Base-by-base conservation (phyloP, 768 basidiomycete species). In the Leccinum uliginosum region DNA sequence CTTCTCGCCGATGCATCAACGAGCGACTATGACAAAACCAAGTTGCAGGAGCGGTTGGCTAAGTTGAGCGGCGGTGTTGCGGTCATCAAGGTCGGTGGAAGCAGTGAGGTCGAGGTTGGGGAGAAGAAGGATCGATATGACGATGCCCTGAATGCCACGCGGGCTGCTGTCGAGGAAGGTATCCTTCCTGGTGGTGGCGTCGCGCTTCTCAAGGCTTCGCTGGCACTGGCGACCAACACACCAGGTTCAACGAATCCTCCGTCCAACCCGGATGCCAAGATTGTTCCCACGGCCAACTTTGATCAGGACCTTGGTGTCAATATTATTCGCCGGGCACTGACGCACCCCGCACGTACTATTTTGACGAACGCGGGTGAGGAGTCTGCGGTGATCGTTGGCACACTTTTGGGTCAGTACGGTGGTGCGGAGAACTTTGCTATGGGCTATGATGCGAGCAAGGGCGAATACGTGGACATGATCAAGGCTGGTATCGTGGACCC, bases 91-190 rank as follows among this genome's bases (percentile, higher is more conserved):
- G 96, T 98, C 59, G 96, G 96, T 55, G 96, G 96, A 17, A 77
- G 87, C 23, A 85, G 82, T 52, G 96, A 98, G 74, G 96, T 98
- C 51, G 96, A 98, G 76, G 96, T 98, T 58, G 82, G 95, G 7
- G 96, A 98, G 83, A 98, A 98, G 91, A 97, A 98, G 85, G 96
- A 98, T 72, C 83, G 95, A 35, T 98, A 97, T 68, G 95, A 98
- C 64, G 93, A 96, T 69, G 95, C 95, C 1, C 81, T 98, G 48
- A 97, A 97, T 72, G 94, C 95, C n/a, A 98, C 96, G 4, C 89
- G 96, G 40, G 96, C 96, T 24, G 94, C 96, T 46, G 96, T 98
- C 29, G 96, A 98, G 76, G 95, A 99, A 74, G 96, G 96, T 69
- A 97, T 98, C 67, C 87, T 98, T 32, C 96, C 96, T 52, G 96